Evolutionary conservation across 176 grass and related monocot genomes (phyloP).

Genomic region (Ampelocalamus luodianensis): DNA sequence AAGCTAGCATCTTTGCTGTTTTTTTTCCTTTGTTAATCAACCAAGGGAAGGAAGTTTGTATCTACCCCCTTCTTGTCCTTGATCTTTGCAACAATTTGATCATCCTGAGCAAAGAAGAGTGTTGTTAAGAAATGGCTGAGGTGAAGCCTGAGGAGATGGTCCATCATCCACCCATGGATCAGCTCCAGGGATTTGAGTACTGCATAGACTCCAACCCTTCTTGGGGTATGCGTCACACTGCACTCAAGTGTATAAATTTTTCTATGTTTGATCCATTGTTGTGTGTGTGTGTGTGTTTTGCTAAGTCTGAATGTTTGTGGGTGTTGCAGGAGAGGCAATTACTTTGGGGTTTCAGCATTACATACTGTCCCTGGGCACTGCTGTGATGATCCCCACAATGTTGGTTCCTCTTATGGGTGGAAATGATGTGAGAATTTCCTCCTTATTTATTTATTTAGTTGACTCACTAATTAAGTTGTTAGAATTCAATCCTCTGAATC

Average conservation of each 20-base stretch:
- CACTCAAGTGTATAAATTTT: neutral
- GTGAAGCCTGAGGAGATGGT: constrained; percentile 78
- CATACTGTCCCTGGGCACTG: constrained; percentile 75
- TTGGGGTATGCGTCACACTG: constrained; percentile 60
- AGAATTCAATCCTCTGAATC: neutral
- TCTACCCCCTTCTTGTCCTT: neutral
- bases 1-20: neutral
- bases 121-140: constrained; percentile 61
- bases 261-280: neutral
- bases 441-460: neutral
- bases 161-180: constrained; percentile 84
- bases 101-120: neutral
- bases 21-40: neutral
- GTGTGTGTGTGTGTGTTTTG: neutral
- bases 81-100: neutral
- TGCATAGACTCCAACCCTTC: constrained; percentile 98
- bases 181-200: constrained; percentile 90
- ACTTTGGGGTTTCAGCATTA: constrained; percentile 91
- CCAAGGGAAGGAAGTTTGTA: neutral
- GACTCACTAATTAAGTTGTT: neutral
- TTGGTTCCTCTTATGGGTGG: constrained; percentile 92
- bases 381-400: constrained; percentile 91
- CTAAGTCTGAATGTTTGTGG: constrained; percentile 29
- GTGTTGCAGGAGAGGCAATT: constrained; percentile 69
- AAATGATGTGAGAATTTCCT: constrained; percentile 64